phyloP scores from a whole-genome alignment of 495 filamentous ascomycete genomes.

The Xylaria intraflava region DNA sequence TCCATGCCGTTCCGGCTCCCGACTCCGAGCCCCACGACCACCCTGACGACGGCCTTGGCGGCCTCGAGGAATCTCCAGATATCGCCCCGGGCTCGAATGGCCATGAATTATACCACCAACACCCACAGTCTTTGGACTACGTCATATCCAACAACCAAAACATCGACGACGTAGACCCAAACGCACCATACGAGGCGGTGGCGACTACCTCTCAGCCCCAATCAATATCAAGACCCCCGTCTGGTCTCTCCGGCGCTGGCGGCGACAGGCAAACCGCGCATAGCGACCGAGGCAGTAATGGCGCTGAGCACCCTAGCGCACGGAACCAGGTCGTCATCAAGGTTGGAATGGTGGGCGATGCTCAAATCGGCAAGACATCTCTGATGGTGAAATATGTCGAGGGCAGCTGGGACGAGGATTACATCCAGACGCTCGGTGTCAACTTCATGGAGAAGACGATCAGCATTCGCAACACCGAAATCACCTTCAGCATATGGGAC shows the following conservation, averaged over 20 bases:
- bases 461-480: conserved; percentile 98
- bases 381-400: conserved; percentile 99
- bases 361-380: conserved; percentile 97
- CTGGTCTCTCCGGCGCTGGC: conserved; percentile 41
- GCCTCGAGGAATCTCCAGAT: conserved; percentile 32
- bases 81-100: conserved; percentile 18
- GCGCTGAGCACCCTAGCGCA: conserved; percentile 40
- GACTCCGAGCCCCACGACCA: conserved; percentile 18
- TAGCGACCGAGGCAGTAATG: conserved; percentile 31
- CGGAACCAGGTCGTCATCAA: conserved; percentile 96
- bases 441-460: conserved; percentile 99
- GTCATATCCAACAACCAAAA: conserved; percentile 27
- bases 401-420: conserved; percentile 98
- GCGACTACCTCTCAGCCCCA: conserved; percentile 27
- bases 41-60: conserved; percentile 38
- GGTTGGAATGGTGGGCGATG: conserved; percentile 98
- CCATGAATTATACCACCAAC: conserved; percentile 23
- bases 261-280: conserved; percentile 21
- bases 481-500: conserved; percentile 99
- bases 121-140: conserved; percentile 36
- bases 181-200: conserved; percentile 35
- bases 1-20: conserved; percentile 4
- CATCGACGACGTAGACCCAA: conserved; percentile 33
- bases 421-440: conserved; percentile 96
- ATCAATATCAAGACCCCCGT: conserved; percentile 43